phyloP scores from a whole-genome alignment of 2,329 filamentous ascomycete species.

The Lojkania enalia region DNA sequence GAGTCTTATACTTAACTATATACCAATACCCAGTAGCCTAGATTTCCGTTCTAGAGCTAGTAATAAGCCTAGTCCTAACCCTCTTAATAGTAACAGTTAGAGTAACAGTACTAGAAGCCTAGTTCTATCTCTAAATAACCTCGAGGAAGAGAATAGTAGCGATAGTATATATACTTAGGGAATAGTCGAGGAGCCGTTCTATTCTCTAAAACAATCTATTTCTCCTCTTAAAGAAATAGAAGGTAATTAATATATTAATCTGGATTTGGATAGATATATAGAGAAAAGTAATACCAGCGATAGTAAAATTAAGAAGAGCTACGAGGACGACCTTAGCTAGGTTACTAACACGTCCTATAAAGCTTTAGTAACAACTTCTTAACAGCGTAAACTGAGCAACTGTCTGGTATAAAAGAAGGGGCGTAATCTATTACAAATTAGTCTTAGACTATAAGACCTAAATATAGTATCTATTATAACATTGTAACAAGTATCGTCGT shows the following conservation, averaged over 20 bases:
- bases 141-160: background rate
- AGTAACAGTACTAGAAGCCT: slow-evolving; percentile 7
- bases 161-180: background rate
- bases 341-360: background rate
- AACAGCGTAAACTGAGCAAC: slow-evolving; percentile 2
- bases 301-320: background rate
- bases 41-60: slow-evolving; percentile 7
- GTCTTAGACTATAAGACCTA: background rate
- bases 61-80: slow-evolving; percentile 9
- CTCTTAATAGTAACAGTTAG: slow-evolving; percentile 4
- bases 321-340: background rate
- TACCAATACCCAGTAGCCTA: slow-evolving; percentile 9
- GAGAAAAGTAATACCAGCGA: slow-evolving; percentile 1
- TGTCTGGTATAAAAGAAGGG: slow-evolving; percentile 1
- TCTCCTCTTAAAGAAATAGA: background rate
- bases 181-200: background rate
- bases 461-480: slow-evolving; percentile 4
- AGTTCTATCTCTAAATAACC: slow-evolving; percentile 1
- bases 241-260: background rate
- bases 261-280: background rate
- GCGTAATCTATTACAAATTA: background rate
- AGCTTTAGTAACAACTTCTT: slow-evolving; percentile 1
- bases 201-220: background rate
- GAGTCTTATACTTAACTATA: slow-evolving; percentile 12
- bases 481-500: slow-evolving; percentile 8